A percentile compares a stretch with the other conserved stretches of the same genome.
phyloP scores from a whole-genome alignment of 768 basidiomycete species.

The Phlebiopsis gigantea region DNA sequence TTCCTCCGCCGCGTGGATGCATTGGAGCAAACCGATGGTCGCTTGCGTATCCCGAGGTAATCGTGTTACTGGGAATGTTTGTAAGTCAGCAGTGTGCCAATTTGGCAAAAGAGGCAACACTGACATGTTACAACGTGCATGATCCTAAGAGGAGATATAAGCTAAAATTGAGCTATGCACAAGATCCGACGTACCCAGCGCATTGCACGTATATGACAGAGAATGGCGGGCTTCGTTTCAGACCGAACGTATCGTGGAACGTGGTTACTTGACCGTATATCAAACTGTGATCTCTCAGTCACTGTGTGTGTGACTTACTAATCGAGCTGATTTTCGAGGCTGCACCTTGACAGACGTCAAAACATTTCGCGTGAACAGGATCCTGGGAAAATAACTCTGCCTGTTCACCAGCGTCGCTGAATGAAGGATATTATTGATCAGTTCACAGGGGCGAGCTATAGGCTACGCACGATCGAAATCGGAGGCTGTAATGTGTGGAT shows the following conservation, averaged over 20 bases:
- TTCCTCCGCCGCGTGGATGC: conserved; percentile 55
- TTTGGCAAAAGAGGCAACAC: conserved; percentile 20
- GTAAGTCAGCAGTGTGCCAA: conserved; percentile 14
- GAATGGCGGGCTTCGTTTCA: conserved; percentile 59
- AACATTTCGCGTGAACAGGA: conserved; percentile 54
- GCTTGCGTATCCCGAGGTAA: conserved; percentile 70
- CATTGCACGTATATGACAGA: conserved; percentile 64
- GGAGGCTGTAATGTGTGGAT: background rate
- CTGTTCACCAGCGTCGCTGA: background rate
- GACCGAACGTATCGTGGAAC: conserved; percentile 55
- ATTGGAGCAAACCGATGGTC: conserved; percentile 58
- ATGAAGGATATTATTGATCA: background rate
- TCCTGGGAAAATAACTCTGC: conserved; percentile 17
- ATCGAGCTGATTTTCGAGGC: conserved; percentile 66
- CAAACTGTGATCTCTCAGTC: background rate
- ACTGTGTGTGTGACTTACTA: conserved; percentile 34
- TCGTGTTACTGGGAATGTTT: conserved; percentile 49
- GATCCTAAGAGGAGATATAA: conserved; percentile 40
- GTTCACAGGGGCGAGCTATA: background rate
- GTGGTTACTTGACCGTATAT: conserved; percentile 39
- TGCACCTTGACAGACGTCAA: conserved; percentile 71
- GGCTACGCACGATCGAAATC: background rate
- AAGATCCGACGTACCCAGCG: conserved; percentile 51
- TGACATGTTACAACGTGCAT: conserved; percentile 75
- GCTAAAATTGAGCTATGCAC: background rate